A percentile compares a stretch with the other conserved stretches of the same genome.
Evolutionary conservation across 176 grass and related monocot species (phyloP).

Genomic region (Oryza coarctata): DNA sequence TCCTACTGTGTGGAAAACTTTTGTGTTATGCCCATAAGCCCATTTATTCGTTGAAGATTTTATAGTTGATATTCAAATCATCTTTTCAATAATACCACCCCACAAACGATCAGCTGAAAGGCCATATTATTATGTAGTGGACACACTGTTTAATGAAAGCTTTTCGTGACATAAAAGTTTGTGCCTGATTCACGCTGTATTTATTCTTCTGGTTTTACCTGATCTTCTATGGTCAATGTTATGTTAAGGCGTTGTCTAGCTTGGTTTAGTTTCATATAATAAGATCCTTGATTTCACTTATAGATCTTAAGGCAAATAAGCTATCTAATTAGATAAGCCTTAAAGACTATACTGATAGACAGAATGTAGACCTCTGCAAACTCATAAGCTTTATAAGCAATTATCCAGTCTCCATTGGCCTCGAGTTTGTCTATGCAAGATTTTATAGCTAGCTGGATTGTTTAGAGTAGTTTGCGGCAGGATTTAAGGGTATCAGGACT

Average conservation of each 20-base stretch:
- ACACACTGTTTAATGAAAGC: background rate
- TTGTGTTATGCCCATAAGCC: background rate
- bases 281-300: background rate
- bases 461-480: background rate
- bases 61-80: too few relatives aligned
- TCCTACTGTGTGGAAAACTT: background rate
- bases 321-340: background rate
- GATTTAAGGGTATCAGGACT: background rate
- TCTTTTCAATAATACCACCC: too few relatives aligned
- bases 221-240: background rate
- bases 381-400: background rate
- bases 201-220: background rate
- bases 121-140: background rate
- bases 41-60: too few relatives aligned
- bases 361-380: background rate
- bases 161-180: background rate
- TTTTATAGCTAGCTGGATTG: conserved; percentile 22
- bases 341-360: background rate
- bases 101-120: background rate
- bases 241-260: background rate
- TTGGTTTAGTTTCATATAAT: background rate
- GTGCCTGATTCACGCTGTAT: background rate
- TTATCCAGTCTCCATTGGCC: background rate
- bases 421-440: background rate
- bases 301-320: background rate